Base-by-base conservation (phyloP, 371 early-diverging fungal species). In the Coemansia sp. region DNA sequence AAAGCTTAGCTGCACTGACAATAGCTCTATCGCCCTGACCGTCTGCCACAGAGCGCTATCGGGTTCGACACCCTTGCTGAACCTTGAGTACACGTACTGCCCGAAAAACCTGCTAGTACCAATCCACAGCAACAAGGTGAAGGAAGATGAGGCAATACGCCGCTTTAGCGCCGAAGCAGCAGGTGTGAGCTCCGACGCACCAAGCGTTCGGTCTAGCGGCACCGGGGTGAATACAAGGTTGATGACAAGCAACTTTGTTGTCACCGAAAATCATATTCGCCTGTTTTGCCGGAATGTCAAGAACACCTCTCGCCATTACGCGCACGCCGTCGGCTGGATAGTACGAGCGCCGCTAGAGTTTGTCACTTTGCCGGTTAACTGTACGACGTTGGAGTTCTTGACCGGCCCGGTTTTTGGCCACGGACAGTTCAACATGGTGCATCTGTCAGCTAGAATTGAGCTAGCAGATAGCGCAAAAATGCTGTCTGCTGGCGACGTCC, bases 281-380 rank as follows among this genome's bases (percentile, higher is more conserved):
- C 81, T 87, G 32, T 93, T 95, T 82, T 88, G 89, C 70, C 88
- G 88, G 66, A 84, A 89, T 57, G 88, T 95, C 26, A 90, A 90
- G 57, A 95, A 96, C 79, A 85, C 87, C 64, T 89, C 93, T 43
- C 93, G 92, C 65, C 82, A 87, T 50, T 95, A 93, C 73, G 85
- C 86, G 68, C 83, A 84, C 73, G 68, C 91, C 89, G 78, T 87
- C 87, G 53, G 87, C 82, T 55, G 83, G 82, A 70, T 79, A 16
- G 74, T 89, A 35, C 80, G 68, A 62, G 93, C 94, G 38, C 96
- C 96, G 45, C 89, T 94, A 87, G 96, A 96, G 82, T 95, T 93
- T 79, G 85, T 88, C 34, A 88, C n/a, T 5, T n/a, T 45, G 6
- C 5, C 45, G 16, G n/a, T 45, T 2, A 45, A 16, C 45, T 45